Evolutionary conservation across 2,329 filamentous ascomycete genomes (phyloP).

Genomic region (Monilinia polystroma): DNA sequence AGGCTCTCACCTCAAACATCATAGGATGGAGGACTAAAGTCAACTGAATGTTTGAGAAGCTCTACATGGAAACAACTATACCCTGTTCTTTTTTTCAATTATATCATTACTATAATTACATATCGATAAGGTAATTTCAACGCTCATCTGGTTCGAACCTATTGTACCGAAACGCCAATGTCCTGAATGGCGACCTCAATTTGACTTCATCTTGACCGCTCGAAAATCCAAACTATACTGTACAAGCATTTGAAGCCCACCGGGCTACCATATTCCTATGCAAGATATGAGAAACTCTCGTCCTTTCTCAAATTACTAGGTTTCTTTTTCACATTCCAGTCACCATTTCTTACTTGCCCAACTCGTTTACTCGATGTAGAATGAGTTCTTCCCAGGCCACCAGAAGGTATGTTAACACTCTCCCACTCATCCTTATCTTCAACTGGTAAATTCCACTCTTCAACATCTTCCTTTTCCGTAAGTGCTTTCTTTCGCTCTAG

Average conservation of each 20-base stretch:
- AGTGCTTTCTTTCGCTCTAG: conserved; percentile 24
- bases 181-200: background rate
- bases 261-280: background rate
- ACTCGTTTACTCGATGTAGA: conserved; percentile 37
- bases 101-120: conserved; percentile 6
- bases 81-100: too few species aligned
- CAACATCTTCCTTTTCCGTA: conserved; percentile 27
- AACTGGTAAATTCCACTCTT: conserved; percentile 31
- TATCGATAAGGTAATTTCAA: conserved; percentile 3
- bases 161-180: too few species aligned
- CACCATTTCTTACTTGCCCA: conserved; percentile 35
- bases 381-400: conserved; percentile 33
- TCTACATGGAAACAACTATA: too few species aligned
- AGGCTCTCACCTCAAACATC: too few species aligned
- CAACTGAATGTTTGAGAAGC: too few species aligned
- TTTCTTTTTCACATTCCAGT: conserved; percentile 37
- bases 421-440: conserved; percentile 36
- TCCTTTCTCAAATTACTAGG: conserved; percentile 38
- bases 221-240: too few species aligned
- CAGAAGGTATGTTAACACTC: conserved; percentile 27
- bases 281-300: conserved; percentile 25
- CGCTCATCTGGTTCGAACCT: background rate
- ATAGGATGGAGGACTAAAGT: background rate
- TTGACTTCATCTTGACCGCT: background rate
- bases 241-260: background rate